Percentiles rank a stretch among this genome's conserved stretches.
These are phyloP conservation scores for Boletus vermiculosoides DNA, from an alignment of 768 basidiomycete species.

Conservation along the genomic window DNA sequence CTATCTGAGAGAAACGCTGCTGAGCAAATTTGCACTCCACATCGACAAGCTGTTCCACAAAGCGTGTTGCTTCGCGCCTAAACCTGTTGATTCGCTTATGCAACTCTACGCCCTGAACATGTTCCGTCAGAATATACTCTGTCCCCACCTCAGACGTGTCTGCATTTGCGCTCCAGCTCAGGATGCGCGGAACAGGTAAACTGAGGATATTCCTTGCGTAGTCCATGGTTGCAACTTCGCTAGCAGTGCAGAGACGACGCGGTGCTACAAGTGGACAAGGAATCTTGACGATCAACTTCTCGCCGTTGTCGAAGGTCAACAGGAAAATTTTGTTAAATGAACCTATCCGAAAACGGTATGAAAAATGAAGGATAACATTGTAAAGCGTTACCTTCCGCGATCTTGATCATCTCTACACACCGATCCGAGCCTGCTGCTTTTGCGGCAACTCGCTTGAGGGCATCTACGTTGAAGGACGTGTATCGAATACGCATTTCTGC, in stretches of 20 bases:
- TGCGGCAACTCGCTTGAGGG: conserved; percentile 17
- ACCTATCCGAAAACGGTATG: too few relatives aligned
- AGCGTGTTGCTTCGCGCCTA: neutral
- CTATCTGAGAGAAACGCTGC: conserved; percentile 31
- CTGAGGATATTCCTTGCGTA: conserved; percentile 27
- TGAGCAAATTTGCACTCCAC: conserved; percentile 22
- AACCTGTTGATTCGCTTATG: conserved; percentile 13
- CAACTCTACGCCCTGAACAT: conserved; percentile 23
- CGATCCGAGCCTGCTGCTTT: conserved; percentile 8
- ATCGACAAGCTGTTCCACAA: conserved; percentile 21
- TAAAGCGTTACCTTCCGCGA: conserved; percentile 6
- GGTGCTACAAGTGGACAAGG: too few relatives aligned
- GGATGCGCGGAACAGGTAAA: conserved; percentile 30
- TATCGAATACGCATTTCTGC: neutral
- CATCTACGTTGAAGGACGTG: conserved; percentile 18
- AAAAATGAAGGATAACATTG: too few relatives aligned
- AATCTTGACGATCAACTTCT: too few relatives aligned
- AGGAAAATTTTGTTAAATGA: too few relatives aligned
- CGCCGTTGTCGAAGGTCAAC: too few relatives aligned
- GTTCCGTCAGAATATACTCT: conserved; percentile 39
- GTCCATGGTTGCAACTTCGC: conserved; percentile 39
- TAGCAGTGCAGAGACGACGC: conserved; percentile 32
- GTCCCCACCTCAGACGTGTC: conserved; percentile 26
- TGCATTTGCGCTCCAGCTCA: conserved; percentile 30
- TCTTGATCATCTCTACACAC: conserved; percentile 20